Evolutionary conservation across 768 basidiomycete genomes (phyloP), one percentile per base, ranked within the genome.

Genomic region (Leccinum olivaceopallidum): DNA sequence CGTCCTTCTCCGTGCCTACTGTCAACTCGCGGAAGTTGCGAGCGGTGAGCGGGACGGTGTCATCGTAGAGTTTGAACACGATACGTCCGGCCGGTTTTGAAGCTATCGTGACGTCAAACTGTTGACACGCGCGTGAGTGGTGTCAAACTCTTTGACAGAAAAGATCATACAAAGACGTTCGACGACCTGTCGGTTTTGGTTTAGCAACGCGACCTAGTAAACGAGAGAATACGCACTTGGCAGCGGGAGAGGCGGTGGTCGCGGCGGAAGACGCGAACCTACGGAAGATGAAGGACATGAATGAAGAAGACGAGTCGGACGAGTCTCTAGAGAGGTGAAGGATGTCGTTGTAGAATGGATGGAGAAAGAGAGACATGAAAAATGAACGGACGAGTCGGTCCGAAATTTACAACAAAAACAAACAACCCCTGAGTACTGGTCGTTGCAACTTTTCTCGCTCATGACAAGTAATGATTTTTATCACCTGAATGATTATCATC

Each of bases 1-100:
- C 78, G 2, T 62, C 57, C 39, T 65, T 62, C 2, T 68, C 52
- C 13, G 60, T 56, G 7, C 85, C 85, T 6, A 86, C 85, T 8
- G 87, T 85, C 51, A 95, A 81, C 69, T 89, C 87, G 57, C 92
- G 87, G 79, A 94, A 95, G 79, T 94, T 94, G 54, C 75, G 76
- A 3, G 89, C 74, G 12, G 94, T 95, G 74, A 82, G 84, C 57
- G 94, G 94, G n/a, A 92, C 91, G 18, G 83, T 79, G 58, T 88
- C 83, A 74, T 94, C 91, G 75, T 83, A 93, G 48, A 95, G 83
- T 74, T 89, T 86, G 84, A 95, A 92, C 28, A 87, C 81, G 65
- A 95, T 84, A 50, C 89, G 85, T 24, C 90, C 91, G 1, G 83
- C 77, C 4, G 85, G 83, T 52, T 80, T 70, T 16, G 75, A 74